Base-by-base conservation (phyloP, 1,139 yeast species). In the Zygoascus meyerae region DNA sequence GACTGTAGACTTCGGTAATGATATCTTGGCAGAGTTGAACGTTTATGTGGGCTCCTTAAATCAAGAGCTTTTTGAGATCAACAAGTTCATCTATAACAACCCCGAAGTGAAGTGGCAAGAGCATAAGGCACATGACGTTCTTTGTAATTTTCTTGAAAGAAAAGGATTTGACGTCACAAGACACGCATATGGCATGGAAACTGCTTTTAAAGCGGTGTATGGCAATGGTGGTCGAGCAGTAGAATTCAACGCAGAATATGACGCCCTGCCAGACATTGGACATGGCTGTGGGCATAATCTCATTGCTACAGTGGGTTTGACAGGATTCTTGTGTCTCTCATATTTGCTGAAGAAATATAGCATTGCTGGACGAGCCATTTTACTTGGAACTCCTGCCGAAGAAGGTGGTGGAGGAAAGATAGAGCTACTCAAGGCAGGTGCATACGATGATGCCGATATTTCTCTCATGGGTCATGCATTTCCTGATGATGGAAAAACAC, bases 201-300 rank as follows among this genome's bases (percentile, higher is more conserved):
- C 50, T 21, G 18, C 42, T 11, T 47, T 47, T 31, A 47, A 45
- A 30, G 48, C 41, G 10, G 31, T 31, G 11, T 40, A 32, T 36
- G 50, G 48, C 2, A 5, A 32, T 11, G 50, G 48, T 2, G 50
- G 50, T 2, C 5, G 43, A 28, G 30, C 40, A 18, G 30, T 45
- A 12, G 41, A 40, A 15, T 34, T 47, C 42, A 47, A 45, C 33
- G 44, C 46, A 14, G 50, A 47, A 29, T 45, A 45, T 28, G 64
- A 60, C 44, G 63, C 64, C 2, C 42, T 60, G 21, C 64, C 64
- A 9, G 54, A 44, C 11, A 31, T 31, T 31, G 63, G 63, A 5
- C 64, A 60, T 50, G 63, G 60, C 12, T 60, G 64, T 47, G 64
- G 64, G 14, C 64, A 60, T 44, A 60, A 60, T 44, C 52, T 60